Conservation (phyloP, 139 green algal species). For the Tetraselmis chui region DNA sequence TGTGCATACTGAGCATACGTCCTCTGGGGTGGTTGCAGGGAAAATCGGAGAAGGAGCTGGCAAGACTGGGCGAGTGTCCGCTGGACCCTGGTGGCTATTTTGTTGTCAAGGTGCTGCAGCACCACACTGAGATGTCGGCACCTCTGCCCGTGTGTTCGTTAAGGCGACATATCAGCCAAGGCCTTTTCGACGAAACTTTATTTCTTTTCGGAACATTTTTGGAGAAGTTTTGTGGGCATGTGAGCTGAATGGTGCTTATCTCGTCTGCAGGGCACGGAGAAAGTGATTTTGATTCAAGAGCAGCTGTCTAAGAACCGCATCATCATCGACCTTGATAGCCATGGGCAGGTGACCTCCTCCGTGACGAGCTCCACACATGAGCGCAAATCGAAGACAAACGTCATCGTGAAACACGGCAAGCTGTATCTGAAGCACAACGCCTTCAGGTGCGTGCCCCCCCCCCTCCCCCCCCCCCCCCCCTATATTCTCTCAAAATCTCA, state of each 20-base stretch:
- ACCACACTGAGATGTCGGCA: not conserved
- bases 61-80: slow-evolving; percentile 86
- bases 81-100: slow-evolving; percentile 98
- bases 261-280: slow-evolving; percentile 71
- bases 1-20: slow-evolving; percentile 63
- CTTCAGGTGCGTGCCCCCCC: slow-evolving; percentile 66
- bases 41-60: slow-evolving; percentile 83
- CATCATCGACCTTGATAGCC: slow-evolving; percentile 87
- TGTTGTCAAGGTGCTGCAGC: slow-evolving; percentile 64
- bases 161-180: too few relatives aligned
- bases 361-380: slow-evolving; percentile 92
- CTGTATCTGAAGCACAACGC: slow-evolving; percentile 92
- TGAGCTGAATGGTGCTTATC: too few relatives aligned
- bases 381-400: slow-evolving; percentile 96
- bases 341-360: slow-evolving; percentile 51
- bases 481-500: not conserved
- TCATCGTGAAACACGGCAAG: slow-evolving; percentile 75
- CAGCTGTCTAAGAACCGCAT: slow-evolving; percentile 99
- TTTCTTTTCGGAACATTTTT: too few relatives aligned
- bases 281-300: slow-evolving; percentile 99
- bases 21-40: slow-evolving; percentile 11
- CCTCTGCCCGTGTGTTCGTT: not conserved
- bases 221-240: too few relatives aligned
- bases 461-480: slow-evolving; percentile 1
- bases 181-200: too few relatives aligned